A percentile compares a stretch with the other conserved stretches of the same genome.
phyloP scores from a whole-genome alignment of 2,329 filamentous ascomycete species.

The Aureobasidium sp. region DNA sequence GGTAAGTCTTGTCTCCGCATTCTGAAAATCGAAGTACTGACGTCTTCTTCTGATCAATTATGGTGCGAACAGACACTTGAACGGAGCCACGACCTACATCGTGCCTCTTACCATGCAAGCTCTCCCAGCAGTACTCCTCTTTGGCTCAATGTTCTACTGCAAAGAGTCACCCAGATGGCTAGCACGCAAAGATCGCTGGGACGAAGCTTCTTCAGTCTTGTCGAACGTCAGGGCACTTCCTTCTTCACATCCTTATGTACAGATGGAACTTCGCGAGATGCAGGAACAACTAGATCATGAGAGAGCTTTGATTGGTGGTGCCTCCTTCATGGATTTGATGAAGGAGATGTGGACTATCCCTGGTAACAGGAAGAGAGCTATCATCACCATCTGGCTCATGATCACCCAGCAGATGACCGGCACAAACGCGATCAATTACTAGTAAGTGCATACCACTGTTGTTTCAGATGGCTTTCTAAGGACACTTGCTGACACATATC shows the following conservation, averaged over 20 bases:
- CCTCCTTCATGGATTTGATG: conserved; percentile 55
- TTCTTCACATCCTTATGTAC: conserved; percentile 51
- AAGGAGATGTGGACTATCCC: conserved; percentile 63
- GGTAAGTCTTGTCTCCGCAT: conserved; percentile 26
- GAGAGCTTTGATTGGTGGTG: conserved; percentile 59
- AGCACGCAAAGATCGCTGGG: conserved; percentile 61
- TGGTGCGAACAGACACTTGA: conserved; percentile 34
- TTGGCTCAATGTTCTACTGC: conserved; percentile 55
- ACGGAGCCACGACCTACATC: conserved; percentile 48
- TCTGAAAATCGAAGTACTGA: background rate
- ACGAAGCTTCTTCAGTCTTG: conserved; percentile 53
- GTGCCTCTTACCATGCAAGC: conserved; percentile 60
- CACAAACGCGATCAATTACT: conserved; percentile 25
- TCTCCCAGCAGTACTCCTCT: conserved; percentile 55
- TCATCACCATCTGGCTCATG: conserved; percentile 58
- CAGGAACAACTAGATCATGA: conserved; percentile 62
- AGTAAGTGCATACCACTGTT: background rate
- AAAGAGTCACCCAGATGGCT: conserved; percentile 60
- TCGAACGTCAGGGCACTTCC: conserved; percentile 51
- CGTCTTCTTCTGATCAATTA: background rate
- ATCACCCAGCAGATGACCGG: conserved; percentile 69
- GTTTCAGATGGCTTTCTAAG: conserved; percentile 36
- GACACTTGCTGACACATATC: conserved; percentile 61
- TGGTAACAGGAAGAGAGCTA: conserved; percentile 55
- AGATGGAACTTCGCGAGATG: conserved; percentile 55